phyloP scores from a whole-genome alignment of 2,329 filamentous ascomycete species.

The Trichoderma gracile region DNA sequence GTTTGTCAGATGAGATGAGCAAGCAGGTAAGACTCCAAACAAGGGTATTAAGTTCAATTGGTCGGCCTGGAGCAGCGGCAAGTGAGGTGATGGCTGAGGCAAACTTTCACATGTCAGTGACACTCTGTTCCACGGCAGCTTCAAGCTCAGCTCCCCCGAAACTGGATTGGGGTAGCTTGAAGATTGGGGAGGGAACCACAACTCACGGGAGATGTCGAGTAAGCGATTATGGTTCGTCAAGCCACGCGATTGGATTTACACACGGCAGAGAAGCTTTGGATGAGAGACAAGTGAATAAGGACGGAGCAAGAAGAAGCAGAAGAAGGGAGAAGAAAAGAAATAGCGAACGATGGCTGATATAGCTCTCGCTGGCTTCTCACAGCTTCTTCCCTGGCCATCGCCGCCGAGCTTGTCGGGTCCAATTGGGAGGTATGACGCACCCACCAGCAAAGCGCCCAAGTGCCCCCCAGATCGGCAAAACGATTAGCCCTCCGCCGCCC shows the following conservation, averaged over 20 bases:
- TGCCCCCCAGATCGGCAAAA: slow-evolving; percentile 17
- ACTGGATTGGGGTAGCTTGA: not conserved
- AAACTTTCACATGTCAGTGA: slow-evolving; percentile 40
- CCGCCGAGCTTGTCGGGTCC: no score
- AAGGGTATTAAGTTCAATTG: slow-evolving; percentile 17
- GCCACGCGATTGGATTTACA: not conserved
- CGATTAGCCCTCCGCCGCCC: slow-evolving; percentile 17
- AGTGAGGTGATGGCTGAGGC: not conserved
- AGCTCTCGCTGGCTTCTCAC: slow-evolving; percentile 8
- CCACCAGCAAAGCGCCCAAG: not conserved
- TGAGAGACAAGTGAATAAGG: no score
- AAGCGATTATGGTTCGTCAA: not conserved
- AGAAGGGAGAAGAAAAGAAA: not conserved
- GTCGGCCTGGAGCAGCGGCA: not conserved
- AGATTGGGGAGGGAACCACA: not conserved
- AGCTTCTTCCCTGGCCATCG: not conserved
- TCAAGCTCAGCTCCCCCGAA: not conserved
- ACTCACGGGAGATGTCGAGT: slow-evolving; percentile 3
- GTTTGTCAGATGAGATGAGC: not conserved
- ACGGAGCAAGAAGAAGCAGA: no score
- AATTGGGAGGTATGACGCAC: slow-evolving; percentile 17
- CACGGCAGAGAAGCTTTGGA: not conserved
- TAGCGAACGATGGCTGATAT: slow-evolving; percentile 18
- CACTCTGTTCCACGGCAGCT: slow-evolving; percentile 15
- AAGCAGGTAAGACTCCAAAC: not conserved